These are phyloP conservation scores for Lagenaria siceraria DNA, from an alignment of 306 rosid genomes.

Conservation along the genomic window DNA sequence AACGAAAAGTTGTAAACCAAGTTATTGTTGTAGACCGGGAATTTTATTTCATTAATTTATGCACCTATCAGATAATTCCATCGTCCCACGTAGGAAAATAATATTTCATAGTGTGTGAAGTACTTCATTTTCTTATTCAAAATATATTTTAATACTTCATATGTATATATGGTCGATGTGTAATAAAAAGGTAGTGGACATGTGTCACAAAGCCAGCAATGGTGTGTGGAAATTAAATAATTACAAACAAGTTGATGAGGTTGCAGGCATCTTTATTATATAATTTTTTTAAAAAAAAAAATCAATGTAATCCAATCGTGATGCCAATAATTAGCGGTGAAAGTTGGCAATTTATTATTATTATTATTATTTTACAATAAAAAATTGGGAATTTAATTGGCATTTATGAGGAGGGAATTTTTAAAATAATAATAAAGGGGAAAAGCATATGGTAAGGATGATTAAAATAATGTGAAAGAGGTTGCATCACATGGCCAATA, in stretches of 20 bases:
- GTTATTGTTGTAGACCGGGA: background rate
- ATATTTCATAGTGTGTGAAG: background rate
- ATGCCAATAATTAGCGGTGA: background rate
- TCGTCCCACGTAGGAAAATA: conserved; percentile 4
- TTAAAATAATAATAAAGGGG: background rate
- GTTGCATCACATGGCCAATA: background rate
- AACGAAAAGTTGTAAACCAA: background rate
- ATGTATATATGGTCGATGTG: background rate
- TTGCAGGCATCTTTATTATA: background rate
- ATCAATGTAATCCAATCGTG: background rate
- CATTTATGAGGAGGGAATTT: background rate
- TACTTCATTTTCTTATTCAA: background rate
- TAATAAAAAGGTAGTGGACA: background rate
- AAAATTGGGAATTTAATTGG: too few species aligned
- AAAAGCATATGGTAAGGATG: background rate
- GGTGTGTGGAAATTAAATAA: background rate
- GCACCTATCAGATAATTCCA: background rate
- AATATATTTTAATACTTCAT: background rate
- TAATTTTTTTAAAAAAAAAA: background rate
- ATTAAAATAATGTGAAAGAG: background rate
- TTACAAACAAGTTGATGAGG: background rate
- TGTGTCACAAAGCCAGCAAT: background rate
- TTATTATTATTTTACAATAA: too few species aligned
- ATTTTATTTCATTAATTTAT: background rate
- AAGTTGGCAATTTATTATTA: conserved; percentile 1